Evolutionary conservation across 148 eudicot species (phyloP).

Genomic region (Persicaria tinctoria): DNA sequence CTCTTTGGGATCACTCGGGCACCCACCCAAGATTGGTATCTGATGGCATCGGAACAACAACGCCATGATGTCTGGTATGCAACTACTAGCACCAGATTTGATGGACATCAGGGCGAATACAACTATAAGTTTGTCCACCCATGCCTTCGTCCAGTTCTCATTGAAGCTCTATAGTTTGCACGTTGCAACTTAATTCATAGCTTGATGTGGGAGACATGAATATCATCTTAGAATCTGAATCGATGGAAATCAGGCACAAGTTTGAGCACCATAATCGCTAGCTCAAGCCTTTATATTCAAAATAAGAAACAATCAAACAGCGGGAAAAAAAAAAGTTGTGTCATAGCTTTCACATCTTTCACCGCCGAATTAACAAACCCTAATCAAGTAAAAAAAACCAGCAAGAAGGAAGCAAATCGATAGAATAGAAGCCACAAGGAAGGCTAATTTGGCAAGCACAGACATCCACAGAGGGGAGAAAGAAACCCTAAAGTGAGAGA

Average conservation of each 20-base stretch:
- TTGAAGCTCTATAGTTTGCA: neutral
- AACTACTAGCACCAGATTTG: too few species aligned
- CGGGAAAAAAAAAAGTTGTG: neutral
- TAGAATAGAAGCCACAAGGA: neutral
- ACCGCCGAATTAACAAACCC: neutral
- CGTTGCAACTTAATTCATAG: neutral
- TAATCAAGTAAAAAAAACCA: neutral
- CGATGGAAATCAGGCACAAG: neutral
- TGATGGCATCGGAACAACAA: too few species aligned
- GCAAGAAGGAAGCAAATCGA: neutral
- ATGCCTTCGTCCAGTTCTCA: neutral
- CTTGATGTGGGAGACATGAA: neutral
- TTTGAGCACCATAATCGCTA: neutral
- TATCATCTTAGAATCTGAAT: neutral
- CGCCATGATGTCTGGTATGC: too few species aligned
- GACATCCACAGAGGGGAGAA: neutral
- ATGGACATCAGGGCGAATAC: too few species aligned
- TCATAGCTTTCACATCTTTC: neutral
- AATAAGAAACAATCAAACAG: neutral
- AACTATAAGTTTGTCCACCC: too few species aligned
- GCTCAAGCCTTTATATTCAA: neutral
- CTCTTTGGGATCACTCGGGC: too few species aligned
- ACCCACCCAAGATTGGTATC: too few species aligned
- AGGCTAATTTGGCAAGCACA: neutral
- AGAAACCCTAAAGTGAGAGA: constrained; percentile 9